Conservation (phyloP, 139 green algal genomes). For the Marvania coccoides region DNA sequence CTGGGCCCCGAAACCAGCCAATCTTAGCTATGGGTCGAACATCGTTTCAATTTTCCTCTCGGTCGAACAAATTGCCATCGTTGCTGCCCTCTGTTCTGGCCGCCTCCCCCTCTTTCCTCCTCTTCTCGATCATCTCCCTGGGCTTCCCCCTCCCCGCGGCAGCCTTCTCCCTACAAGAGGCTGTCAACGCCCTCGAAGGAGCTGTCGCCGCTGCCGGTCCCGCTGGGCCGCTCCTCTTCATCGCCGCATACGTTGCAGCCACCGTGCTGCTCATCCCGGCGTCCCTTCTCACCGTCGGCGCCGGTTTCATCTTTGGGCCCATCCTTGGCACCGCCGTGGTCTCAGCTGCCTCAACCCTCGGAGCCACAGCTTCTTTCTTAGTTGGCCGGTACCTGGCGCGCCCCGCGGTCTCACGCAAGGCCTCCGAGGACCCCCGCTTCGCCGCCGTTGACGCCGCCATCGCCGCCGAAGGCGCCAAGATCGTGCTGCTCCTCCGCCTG, state of each 20-base stretch:
- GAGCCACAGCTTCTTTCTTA: slow-evolving; percentile 54
- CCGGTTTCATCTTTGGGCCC: slow-evolving; percentile 68
- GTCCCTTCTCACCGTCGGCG: slow-evolving; percentile 60
- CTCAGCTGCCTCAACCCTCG: slow-evolving; percentile 47
- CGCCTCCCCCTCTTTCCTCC: not conserved
- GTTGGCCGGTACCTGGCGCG: slow-evolving; percentile 52
- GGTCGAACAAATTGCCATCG: too few relatives aligned
- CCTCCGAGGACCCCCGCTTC: slow-evolving; percentile 32
- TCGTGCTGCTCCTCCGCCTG: slow-evolving; percentile 70
- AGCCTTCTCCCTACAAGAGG: not conserved
- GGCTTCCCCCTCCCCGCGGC: not conserved
- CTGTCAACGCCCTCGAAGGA: not conserved
- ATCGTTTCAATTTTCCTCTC: too few relatives aligned
- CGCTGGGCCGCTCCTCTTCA: slow-evolving; percentile 44
- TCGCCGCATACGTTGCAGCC: slow-evolving; percentile 41
- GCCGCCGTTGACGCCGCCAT: slow-evolving; percentile 41
- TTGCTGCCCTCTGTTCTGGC: not conserved
- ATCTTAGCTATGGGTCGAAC: too few relatives aligned
- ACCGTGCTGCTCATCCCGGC: slow-evolving; percentile 68
- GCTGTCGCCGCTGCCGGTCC: slow-evolving; percentile 19
- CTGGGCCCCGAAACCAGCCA: too few relatives aligned
- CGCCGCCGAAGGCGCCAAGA: slow-evolving; percentile 29
- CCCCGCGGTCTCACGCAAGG: slow-evolving; percentile 31
- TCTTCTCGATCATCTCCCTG: not conserved
- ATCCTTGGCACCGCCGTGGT: slow-evolving; percentile 53